Evolutionary conservation across 306 rosid species (phyloP).

Genomic region (Vachellia collinsii): DNA sequence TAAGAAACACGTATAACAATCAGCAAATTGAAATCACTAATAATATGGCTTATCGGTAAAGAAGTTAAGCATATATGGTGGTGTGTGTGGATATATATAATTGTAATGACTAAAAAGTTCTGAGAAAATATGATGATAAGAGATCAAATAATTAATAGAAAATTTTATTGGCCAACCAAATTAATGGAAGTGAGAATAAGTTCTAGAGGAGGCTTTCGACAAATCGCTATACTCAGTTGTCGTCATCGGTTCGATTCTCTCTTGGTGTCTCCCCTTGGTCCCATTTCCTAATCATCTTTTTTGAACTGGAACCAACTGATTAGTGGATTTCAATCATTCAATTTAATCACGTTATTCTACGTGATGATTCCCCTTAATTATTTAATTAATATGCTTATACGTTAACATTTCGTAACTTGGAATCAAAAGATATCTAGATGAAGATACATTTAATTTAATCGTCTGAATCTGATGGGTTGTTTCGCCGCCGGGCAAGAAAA

Average conservation of each 20-base stretch:
- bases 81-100: too few species aligned
- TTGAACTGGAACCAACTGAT: not conserved
- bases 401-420: not conserved
- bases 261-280: not conserved
- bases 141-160: not conserved
- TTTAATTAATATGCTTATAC: not conserved
- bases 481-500: not conserved
- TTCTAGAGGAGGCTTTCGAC: not conserved
- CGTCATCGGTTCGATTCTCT: not conserved
- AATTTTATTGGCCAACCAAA: not conserved
- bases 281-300: not conserved
- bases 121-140: not conserved
- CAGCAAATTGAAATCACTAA: not conserved
- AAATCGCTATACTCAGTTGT: conserved; percentile 2
- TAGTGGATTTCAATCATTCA: not conserved
- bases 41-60: not conserved
- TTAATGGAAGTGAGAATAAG: conserved; percentile 2
- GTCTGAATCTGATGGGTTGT: not conserved
- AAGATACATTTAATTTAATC: not conserved
- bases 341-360: not conserved
- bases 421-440: not conserved
- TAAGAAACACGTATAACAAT: not conserved
- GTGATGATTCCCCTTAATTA: not conserved
- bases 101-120: not conserved
- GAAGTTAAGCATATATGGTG: too few species aligned